Evolutionary conservation across 768 basidiomycete species (phyloP).

Genomic region (Boletus insuetus): DNA sequence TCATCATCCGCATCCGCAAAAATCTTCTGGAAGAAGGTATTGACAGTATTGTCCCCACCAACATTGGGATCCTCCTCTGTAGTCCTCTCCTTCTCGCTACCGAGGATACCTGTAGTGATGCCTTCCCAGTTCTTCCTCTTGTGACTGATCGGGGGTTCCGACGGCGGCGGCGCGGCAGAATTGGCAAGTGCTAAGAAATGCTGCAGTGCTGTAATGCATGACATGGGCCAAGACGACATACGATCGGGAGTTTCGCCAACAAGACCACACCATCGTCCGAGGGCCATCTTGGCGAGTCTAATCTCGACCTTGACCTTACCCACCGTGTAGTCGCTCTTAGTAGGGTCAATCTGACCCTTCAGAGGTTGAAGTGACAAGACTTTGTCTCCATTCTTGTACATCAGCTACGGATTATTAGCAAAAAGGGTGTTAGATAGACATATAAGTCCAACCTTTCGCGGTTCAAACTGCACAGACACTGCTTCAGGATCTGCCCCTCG

Average conservation of each 20-base stretch:
- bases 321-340: constrained; percentile 60
- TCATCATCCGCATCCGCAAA: constrained; percentile 90
- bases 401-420: constrained; percentile 11
- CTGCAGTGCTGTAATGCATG: neutral
- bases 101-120: constrained; percentile 66
- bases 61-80: constrained; percentile 83
- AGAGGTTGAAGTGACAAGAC: constrained; percentile 74
- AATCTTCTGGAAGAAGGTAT: constrained; percentile 88
- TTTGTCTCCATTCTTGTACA: constrained; percentile 68
- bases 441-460: constrained; percentile 53
- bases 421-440: neutral
- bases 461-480: constrained; percentile 61
- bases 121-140: constrained; percentile 87
- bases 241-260: constrained; percentile 76
- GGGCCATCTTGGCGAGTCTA: constrained; percentile 62
- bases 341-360: constrained; percentile 74
- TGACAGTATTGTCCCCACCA: constrained; percentile 83
- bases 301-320: constrained; percentile 90
- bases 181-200: constrained; percentile 14
- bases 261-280: constrained; percentile 72
- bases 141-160: constrained; percentile 34
- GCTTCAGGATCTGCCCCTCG: constrained; percentile 65
- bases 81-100: constrained; percentile 64
- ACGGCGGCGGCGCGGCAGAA: constrained; percentile 33
- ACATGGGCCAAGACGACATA: constrained; percentile 36